phyloP scores from a whole-genome alignment of 345 rosid species.

The Citrus mangshanensis region DNA sequence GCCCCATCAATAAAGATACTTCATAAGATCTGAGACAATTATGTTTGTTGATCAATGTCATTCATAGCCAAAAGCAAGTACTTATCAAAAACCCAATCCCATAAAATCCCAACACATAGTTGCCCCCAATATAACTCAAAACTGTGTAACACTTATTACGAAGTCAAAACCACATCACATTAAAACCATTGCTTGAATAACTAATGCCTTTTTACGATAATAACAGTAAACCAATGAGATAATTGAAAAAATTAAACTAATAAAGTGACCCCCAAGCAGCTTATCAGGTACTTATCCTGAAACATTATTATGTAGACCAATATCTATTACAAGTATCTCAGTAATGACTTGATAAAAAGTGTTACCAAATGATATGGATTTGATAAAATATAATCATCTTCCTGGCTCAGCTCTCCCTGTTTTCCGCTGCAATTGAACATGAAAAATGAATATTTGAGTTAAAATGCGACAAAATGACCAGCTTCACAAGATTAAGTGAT shows the following conservation, averaged over 20 bases:
- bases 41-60: not conserved
- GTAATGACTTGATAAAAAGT: too few relatives aligned
- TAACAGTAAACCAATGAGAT: too few relatives aligned
- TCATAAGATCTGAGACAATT: not conserved
- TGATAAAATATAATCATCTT: constrained; percentile 47
- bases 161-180: too few relatives aligned
- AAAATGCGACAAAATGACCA: constrained; percentile 12
- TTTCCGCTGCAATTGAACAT: constrained; percentile 52
- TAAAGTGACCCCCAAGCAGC: too few relatives aligned
- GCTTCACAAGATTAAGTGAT: not conserved
- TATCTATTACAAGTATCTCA: too few relatives aligned
- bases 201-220: too few relatives aligned
- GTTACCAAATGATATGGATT: too few relatives aligned
- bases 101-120: not conserved
- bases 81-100: not conserved
- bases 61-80: not conserved
- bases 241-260: too few relatives aligned
- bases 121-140: not conserved
- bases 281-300: too few relatives aligned
- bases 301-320: too few relatives aligned
- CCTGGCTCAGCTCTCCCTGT: constrained; percentile 68
- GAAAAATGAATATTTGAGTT: constrained; percentile 14
- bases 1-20: not conserved
- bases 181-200: too few relatives aligned
- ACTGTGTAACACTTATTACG: too few relatives aligned